A percentile compares a stretch with the other conserved stretches of the same genome.
Evolutionary conservation across 129 eudicot species (phyloP).

Genomic region (Lonicera japonica): DNA sequence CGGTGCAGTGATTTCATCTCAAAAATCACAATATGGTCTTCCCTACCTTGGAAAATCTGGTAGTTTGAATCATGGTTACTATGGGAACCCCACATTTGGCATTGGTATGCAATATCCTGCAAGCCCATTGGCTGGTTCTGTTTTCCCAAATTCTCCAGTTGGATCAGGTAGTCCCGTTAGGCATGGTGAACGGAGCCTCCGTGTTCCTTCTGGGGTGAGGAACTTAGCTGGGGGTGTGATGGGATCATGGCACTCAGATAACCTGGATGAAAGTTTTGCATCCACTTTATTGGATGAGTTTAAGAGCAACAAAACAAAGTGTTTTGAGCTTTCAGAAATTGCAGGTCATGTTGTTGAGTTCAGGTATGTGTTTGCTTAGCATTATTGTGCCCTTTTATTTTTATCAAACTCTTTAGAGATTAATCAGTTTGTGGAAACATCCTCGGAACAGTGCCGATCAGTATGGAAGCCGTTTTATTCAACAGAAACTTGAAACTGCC

Average conservation of each 20-base stretch:
- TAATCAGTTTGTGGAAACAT: conserved; percentile 1
- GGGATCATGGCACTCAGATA: conserved; percentile 54
- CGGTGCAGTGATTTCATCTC: conserved; percentile 55
- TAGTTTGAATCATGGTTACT: conserved; percentile 55
- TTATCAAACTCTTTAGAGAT: neutral
- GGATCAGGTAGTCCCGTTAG: conserved; percentile 79
- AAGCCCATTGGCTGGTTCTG: conserved; percentile 15
- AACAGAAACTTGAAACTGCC: conserved; percentile 96
- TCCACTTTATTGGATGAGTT: conserved; percentile 87
- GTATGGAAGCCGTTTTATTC: conserved; percentile 96
- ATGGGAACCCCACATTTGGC: conserved; percentile 54
- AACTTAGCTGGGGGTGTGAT: conserved; percentile 51
- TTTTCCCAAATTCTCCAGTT: conserved; percentile 58
- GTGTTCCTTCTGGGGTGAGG: conserved; percentile 66
- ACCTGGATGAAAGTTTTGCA: conserved; percentile 48
- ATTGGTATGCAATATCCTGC: conserved; percentile 57
- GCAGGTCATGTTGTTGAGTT: conserved; percentile 89
- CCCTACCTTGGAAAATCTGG: conserved; percentile 30
- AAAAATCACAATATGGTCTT: conserved; percentile 66
- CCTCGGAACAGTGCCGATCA: conserved; percentile 72
- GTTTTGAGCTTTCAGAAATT: conserved; percentile 86
- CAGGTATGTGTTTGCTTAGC: conserved; percentile 45
- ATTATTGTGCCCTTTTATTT: neutral
- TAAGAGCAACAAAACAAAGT: conserved; percentile 79
- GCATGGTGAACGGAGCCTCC: conserved; percentile 63